Percentiles rank a stretch among this genome's conserved stretches.
These are phyloP conservation scores for Hemisphaericaspora subhashii DNA, from an alignment of 1,139 yeast species.

Conservation along the genomic window DNA sequence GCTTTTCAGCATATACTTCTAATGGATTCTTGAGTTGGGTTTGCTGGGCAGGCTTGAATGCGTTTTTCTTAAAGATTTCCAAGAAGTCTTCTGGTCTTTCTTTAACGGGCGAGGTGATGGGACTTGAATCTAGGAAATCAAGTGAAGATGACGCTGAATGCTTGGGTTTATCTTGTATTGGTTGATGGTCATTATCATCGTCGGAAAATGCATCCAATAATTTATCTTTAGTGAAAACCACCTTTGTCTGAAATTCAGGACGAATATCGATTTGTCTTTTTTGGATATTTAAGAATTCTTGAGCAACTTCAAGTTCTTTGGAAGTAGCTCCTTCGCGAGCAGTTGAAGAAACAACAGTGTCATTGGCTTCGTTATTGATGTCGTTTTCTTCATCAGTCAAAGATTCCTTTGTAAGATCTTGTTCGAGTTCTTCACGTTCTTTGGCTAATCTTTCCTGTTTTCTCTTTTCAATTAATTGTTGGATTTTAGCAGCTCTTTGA, in stretches of 20 bases:
- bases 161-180: slow-evolving; percentile 6
- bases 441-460: slow-evolving; percentile 20
- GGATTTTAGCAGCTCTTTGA: slow-evolving; percentile 24
- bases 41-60: slow-evolving; percentile 7
- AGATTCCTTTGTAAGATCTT: slow-evolving; percentile 36
- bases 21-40: slow-evolving; percentile 28
- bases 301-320: slow-evolving; percentile 34
- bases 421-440: slow-evolving; percentile 25
- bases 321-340: slow-evolving; percentile 16
- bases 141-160: slow-evolving; percentile 13
- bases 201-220: slow-evolving; percentile 37
- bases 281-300: slow-evolving; percentile 37
- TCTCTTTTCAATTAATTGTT: slow-evolving; percentile 24
- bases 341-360: slow-evolving; percentile 18
- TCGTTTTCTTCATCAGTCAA: slow-evolving; percentile 47
- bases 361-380: slow-evolving; percentile 23
- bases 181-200: slow-evolving; percentile 20
- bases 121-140: slow-evolving; percentile 12
- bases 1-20: slow-evolving; percentile 35
- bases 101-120: slow-evolving; percentile 35
- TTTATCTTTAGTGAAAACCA: slow-evolving; percentile 30
- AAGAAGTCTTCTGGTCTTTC: slow-evolving; percentile 19
- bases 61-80: slow-evolving; percentile 17
- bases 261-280: slow-evolving; percentile 35
- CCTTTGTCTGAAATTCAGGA: slow-evolving; percentile 32